Conservation (phyloP, 139 green algal species). For the Bryopsis sp. region DNA sequence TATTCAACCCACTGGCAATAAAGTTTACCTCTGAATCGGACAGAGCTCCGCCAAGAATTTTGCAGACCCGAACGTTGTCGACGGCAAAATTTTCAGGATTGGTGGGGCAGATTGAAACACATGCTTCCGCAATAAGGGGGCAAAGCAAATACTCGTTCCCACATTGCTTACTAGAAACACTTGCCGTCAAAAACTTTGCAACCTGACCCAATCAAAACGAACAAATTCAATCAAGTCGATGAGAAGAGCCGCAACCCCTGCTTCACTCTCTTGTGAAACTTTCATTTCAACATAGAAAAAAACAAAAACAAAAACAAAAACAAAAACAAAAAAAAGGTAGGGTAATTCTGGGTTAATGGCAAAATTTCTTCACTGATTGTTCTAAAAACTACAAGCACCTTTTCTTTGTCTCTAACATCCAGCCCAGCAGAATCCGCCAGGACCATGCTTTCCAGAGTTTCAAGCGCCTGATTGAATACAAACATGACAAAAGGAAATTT, state of each 20-base stretch:
- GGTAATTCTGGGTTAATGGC: no score
- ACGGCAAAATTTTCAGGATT: constrained; percentile 98
- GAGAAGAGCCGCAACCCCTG: no score
- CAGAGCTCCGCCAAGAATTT: constrained; percentile 72
- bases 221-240: neutral
- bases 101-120: constrained; percentile 85
- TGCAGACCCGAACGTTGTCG: constrained; percentile 95
- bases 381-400: constrained; percentile 36
- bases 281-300: no score
- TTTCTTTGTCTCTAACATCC: constrained; percentile 65
- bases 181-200: constrained; percentile 55
- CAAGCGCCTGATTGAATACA: no score
- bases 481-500: no score
- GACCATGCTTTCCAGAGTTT: constrained; percentile 74
- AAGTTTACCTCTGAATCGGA: constrained; percentile 41
- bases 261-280: no score
- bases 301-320: no score
- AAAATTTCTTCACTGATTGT: no score
- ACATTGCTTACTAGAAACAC: constrained; percentile 82
- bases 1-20: no score
- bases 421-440: constrained; percentile 64
- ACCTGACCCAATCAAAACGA: constrained; percentile 36
- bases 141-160: constrained; percentile 83
- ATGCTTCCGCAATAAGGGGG: constrained; percentile 86
- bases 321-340: no score